phyloP scores from a whole-genome alignment of 768 basidiomycete species.

The Serendipita sp. region DNA sequence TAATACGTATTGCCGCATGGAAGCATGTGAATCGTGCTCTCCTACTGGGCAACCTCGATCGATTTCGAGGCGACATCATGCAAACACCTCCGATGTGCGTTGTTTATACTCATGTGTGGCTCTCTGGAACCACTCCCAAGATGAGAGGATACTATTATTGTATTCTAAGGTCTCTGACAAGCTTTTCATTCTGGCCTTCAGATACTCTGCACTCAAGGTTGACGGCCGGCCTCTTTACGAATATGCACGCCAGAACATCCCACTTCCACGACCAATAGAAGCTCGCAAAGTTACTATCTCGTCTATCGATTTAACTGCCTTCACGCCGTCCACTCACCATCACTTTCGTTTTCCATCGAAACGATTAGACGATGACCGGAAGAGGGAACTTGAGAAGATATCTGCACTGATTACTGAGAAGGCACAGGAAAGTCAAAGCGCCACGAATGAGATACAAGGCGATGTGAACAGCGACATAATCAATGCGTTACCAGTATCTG shows the following conservation, averaged over 20 bases:
- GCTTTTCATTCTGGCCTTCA: conserved; percentile 17
- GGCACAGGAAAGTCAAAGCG: conserved; percentile 8
- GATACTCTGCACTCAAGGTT: conserved; percentile 98
- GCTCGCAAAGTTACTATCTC: conserved; percentile 68
- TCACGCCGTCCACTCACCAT: conserved; percentile 58
- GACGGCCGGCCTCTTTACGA: conserved; percentile 91
- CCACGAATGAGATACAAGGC: conserved; percentile 18
- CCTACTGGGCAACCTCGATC: conserved; percentile 48
- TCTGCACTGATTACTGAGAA: conserved; percentile 22
- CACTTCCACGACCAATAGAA: conserved; percentile 89
- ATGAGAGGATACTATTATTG: not conserved
- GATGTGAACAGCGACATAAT: too few relatives aligned
- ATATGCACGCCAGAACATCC: conserved; percentile 80
- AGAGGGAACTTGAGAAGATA: conserved; percentile 48
- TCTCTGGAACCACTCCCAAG: not conserved
- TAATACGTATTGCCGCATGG: conserved; percentile 64
- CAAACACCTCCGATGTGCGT: conserved; percentile 85
- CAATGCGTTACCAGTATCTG: conserved; percentile 9
- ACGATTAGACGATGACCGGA: conserved; percentile 48
- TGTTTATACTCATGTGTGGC: not conserved
- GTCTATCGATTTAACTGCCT: conserved; percentile 59
- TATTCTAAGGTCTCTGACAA: too few relatives aligned
- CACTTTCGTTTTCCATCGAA: conserved; percentile 60
- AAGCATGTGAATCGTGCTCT: conserved; percentile 64
- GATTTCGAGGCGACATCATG: conserved; percentile 72